Base-by-base conservation (phyloP, 2,329 filamentous ascomycete species). In the Lecanicillium sp. region DNA sequence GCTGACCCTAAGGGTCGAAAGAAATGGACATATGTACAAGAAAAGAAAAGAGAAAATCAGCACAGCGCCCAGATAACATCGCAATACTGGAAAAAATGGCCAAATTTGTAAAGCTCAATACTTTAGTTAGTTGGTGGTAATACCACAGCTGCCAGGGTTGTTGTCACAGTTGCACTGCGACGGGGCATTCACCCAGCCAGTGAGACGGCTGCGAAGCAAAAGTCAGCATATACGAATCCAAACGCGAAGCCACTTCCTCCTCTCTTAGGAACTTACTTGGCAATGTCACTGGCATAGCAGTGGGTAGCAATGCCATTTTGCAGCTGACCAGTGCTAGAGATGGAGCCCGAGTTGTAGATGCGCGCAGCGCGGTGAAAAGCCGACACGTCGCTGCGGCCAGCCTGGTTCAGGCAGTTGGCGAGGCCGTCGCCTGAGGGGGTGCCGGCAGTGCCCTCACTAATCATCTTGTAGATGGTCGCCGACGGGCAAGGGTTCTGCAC, bases 261-360 rank as follows among this genome's bases (percentile, higher is more conserved):
- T 25, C 6, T 25, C 22, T 11, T 7, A 25, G 11, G 34, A 15
- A 41, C 39, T 18, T 30, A 41, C 40, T 43, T 43, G 33, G 72
- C 71, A 45, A 74, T 56, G 44, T 75, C 71, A 14, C 57, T 62
- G 8, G 63, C 58, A 49, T 76, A 76, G 57, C 69, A 73, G 44
- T 63, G 60, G 14, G 68, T 71, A 22, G 59, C 62, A 49, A 67
- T 57, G 32, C 64, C 64, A 39, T 59, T 55, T 29, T 62, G 57
- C 6, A 66, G 50, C 44, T 68, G 58, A 5, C 39, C 43, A 28
- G 52, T 55, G 9, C 44, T 44, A 29, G 53, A 43, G 49, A 69
- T 47, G 17, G 51, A 54, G 13, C 69, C 69, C n/a, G 64, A 65
- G 50, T 74, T 73, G 56, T 72, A 73, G 27, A 65, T 60, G 25